Evolutionary conservation across 495 filamentous ascomycete genomes (phyloP), one percentile per base, ranked within the genome.

Genomic region (Paragyromitra xinjiangensis): DNA sequence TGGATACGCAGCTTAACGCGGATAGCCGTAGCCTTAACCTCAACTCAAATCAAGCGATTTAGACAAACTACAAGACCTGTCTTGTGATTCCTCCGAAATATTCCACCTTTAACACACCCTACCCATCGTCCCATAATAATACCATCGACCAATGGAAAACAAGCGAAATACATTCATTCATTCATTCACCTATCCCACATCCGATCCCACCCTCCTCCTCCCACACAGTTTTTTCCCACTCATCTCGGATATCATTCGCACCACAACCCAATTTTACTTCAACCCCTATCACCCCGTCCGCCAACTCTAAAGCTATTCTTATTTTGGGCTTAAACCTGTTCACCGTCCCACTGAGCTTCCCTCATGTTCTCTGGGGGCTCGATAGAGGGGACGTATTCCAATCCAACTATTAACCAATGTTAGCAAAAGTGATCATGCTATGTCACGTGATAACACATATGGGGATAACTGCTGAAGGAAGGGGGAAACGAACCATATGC

Each of bases 321-420:
- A 42, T 12, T 29, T 16, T 59, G 29, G 14, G 14, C 24, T 71
- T 79, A 83, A 53, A 83, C 81, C 71, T 83, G 81, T 75, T 82
- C 81, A 22, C 73, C 73, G 8, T 80, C 81, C 78, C 81, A 83
- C 24, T 82, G 73, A 11, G 80, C 19, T 44, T 97, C 94, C 84
- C 95, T 90, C 96, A 99, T 99, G 86, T 97, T 99, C 80, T 93
- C 91, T 22, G 96, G 96, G 24, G 96, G 95, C 87, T 99, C 95
- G 82, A 99, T 97, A 50, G 91, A 94, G 0, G 96, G 95, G 70
- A 98, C 91, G 85, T 93, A 99, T 85, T 98, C 94, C 78, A 98
- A 89, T 22, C 88, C 92, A 63, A 89, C 85, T 82, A 62, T 29
- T 14, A 37, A 34, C 51, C 39, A 58, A 11, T 26, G 29, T 72